A percentile compares a stretch with the other conserved stretches of the same genome.
phyloP scores from a whole-genome alignment of 148 eudicot species.

The Cornus suecica region DNA sequence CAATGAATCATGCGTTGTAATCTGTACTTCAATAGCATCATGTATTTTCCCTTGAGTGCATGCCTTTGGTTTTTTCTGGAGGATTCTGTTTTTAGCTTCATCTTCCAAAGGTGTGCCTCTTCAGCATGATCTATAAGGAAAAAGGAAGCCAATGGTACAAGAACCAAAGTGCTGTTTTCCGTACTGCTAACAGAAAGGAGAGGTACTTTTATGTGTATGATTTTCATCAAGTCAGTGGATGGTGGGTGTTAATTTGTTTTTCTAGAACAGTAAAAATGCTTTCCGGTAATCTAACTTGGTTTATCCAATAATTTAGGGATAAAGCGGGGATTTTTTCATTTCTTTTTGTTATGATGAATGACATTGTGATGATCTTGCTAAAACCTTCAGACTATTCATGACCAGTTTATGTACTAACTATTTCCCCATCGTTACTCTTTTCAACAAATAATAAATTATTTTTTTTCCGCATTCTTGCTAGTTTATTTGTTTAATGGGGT shows the following conservation, averaged over 20 bases:
- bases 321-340: not conserved
- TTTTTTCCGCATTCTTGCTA: too few relatives aligned
- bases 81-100: not conserved
- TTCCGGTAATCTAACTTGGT: not conserved
- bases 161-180: not conserved
- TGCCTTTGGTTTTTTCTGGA: not conserved
- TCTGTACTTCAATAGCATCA: not conserved
- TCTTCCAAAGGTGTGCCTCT: not conserved
- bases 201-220: not conserved
- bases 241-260: not conserved
- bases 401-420: not conserved
- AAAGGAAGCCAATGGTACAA: not conserved
- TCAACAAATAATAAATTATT: too few relatives aligned
- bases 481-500: not conserved
- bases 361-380: not conserved
- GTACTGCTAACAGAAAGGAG: not conserved
- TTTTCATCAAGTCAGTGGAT: not conserved
- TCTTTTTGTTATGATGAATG: too few relatives aligned
- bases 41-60: not conserved
- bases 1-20: not conserved
- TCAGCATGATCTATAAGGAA: not conserved
- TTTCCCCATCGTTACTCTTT: not conserved
- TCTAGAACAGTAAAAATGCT: not conserved
- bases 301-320: not conserved
- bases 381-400: not conserved